Conservation (phyloP, 768 basidiomycete genomes). For the Rhizopogon sp. region DNA sequence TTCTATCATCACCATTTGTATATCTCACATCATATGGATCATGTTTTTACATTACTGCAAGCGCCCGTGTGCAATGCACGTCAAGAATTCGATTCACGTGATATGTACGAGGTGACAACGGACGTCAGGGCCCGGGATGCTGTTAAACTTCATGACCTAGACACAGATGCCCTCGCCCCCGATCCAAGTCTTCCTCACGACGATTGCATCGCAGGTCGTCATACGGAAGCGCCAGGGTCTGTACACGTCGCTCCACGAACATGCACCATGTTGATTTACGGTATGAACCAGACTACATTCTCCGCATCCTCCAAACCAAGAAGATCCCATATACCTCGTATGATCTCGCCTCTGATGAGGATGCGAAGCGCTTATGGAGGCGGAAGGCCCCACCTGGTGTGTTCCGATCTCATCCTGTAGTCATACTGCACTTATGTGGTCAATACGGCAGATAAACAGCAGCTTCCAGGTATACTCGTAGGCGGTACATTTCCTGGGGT, state of each 20-base stretch:
- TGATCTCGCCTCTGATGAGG: conserved; percentile 81
- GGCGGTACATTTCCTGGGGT: conserved; percentile 77
- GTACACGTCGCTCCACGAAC: conserved; percentile 3
- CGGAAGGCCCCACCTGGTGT: conserved; percentile 70
- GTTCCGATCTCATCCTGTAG: conserved; percentile 4
- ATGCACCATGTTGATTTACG: background rate
- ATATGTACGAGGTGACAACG: background rate
- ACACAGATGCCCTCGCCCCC: conserved; percentile 71
- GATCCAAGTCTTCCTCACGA: conserved; percentile 78
- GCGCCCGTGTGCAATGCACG: background rate
- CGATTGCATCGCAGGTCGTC: conserved; percentile 76
- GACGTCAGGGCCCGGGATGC: no score
- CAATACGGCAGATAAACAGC: conserved; percentile 61
- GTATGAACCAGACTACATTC: conserved; percentile 57
- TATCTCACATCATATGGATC: background rate
- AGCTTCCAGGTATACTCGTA: conserved; percentile 78
- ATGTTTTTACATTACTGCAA: conserved; percentile 3
- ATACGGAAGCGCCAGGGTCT: conserved; percentile 77
- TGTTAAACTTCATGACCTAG: background rate
- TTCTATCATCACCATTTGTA: background rate
- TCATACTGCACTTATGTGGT: conserved; percentile 2
- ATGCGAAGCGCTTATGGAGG: conserved; percentile 76
- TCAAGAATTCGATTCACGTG: background rate
- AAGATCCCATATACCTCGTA: conserved; percentile 80
- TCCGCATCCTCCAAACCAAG: conserved; percentile 81